Evolutionary conservation across 352 stramenopile species (phyloP).

Genomic region (Phytophthora hybrid): DNA sequence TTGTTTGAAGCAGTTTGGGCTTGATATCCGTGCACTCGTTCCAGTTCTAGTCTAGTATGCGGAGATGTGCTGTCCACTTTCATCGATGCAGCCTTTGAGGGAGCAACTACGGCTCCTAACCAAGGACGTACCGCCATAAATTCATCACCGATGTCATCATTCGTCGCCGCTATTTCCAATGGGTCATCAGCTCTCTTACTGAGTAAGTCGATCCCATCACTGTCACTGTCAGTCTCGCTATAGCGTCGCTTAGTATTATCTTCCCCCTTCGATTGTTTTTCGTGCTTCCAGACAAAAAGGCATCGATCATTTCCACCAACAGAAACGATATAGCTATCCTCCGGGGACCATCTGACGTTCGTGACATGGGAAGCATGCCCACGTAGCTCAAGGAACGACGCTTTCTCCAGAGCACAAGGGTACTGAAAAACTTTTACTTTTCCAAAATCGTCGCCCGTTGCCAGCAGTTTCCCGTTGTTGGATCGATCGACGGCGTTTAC

Average conservation of each 20-base stretch:
- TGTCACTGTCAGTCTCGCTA: slow-evolving; percentile 17
- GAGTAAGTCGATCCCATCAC: slow-evolving; percentile 17
- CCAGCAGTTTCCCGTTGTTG: slow-evolving; percentile 68
- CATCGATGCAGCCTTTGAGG: slow-evolving; percentile 52
- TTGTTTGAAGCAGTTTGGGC: slow-evolving; percentile 83
- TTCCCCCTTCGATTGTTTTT: slow-evolving; percentile 28
- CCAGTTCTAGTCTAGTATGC: slow-evolving; percentile 58
- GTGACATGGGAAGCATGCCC: slow-evolving; percentile 88
- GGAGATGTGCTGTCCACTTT: slow-evolving; percentile 49
- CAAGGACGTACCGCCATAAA: slow-evolving; percentile 93
- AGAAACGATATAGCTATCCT: slow-evolving; percentile 73
- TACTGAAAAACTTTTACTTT: slow-evolving; percentile 92
- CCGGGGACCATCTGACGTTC: slow-evolving; percentile 69
- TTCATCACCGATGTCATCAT: slow-evolving; percentile 77
- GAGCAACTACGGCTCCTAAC: slow-evolving; percentile 82
- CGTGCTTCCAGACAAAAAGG: slow-evolving; percentile 78
- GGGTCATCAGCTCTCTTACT: slow-evolving; percentile 38
- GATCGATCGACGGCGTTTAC: slow-evolving; percentile 81
- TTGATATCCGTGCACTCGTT: slow-evolving; percentile 83
- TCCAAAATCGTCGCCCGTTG: slow-evolving; percentile 84
- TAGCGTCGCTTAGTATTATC: slow-evolving; percentile 9
- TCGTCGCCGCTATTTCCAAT: slow-evolving; percentile 34
- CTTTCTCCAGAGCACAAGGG: slow-evolving; percentile 70
- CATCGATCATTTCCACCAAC: slow-evolving; percentile 84
- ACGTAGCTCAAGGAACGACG: slow-evolving; percentile 59